phyloP scores from a whole-genome alignment of 169 alveolate genomes.

The Plasmodium gaboni region DNA sequence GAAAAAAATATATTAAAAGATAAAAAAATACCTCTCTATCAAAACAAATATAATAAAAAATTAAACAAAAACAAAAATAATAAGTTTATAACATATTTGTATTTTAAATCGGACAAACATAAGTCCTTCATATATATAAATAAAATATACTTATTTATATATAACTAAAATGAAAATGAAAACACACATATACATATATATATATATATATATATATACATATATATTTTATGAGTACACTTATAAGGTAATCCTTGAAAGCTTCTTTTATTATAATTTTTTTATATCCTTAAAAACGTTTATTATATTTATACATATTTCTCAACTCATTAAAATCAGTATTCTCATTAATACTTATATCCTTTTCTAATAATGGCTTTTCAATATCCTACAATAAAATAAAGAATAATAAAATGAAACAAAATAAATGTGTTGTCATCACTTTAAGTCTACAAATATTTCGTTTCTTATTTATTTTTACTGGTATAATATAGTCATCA shows the following conservation, averaged over 20 bases:
- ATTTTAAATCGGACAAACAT: constrained; percentile 66
- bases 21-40: constrained; percentile 73
- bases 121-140: constrained; percentile 67
- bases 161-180: constrained; percentile 7
- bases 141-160: constrained; percentile 54
- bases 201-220: no score
- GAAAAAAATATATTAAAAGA: constrained; percentile 57
- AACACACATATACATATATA: not conserved
- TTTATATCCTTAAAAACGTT: constrained; percentile 24
- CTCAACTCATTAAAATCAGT: constrained; percentile 48
- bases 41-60: constrained; percentile 59
- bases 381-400: constrained; percentile 37
- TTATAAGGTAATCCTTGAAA: no score
- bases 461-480: not conserved
- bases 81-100: constrained; percentile 60
- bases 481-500: constrained; percentile 74
- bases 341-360: constrained; percentile 57
- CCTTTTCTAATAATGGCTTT: constrained; percentile 65
- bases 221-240: no score
- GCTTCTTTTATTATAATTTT: not conserved
- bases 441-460: not conserved
- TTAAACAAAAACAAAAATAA: constrained; percentile 41
- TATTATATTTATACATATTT: constrained; percentile 44
- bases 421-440: not conserved
- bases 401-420: no score